Conservation (phyloP, 495 filamentous ascomycete species). For the Friedmanniomyces simplex region DNA sequence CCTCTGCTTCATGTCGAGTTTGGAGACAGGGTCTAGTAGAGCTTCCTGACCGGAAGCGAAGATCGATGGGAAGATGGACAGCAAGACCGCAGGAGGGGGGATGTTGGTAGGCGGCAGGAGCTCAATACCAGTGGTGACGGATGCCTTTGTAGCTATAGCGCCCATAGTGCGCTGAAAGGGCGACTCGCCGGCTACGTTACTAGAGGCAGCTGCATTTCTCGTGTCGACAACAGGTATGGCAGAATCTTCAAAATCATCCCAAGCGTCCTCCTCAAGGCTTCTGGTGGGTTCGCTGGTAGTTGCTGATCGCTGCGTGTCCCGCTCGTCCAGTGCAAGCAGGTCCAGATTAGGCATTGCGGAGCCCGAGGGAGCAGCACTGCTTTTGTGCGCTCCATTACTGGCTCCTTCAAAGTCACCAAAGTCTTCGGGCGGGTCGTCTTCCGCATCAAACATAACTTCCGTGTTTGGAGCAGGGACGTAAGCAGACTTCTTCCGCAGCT, state of each 20-base stretch:
- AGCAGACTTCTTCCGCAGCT: conserved; percentile 4
- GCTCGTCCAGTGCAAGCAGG: not conserved
- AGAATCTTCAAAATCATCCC: not conserved
- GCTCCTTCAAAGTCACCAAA: conserved; percentile 47
- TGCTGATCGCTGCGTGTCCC: no score
- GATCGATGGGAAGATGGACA: conserved; percentile 60
- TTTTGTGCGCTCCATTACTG: not conserved
- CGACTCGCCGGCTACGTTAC: not conserved
- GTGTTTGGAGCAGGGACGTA: conserved; percentile 17
- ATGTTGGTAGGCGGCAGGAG: conserved; percentile 65
- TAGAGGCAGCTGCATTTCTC: not conserved
- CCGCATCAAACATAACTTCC: conserved; percentile 34
- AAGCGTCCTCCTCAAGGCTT: not conserved
- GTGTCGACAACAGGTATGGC: not conserved
- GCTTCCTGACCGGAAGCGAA: conserved; percentile 39
- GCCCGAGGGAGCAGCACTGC: not conserved
- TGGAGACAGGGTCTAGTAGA: conserved; percentile 33
- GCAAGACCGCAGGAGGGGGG: conserved; percentile 73
- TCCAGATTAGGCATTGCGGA: not conserved
- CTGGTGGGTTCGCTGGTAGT: not conserved
- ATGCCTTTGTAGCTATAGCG: not conserved
- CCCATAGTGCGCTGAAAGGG: not conserved
- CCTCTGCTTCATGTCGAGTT: conserved; percentile 39
- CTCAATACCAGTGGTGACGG: not conserved
- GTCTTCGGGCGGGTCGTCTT: conserved; percentile 21